Conservation (phyloP, 805 yeast species). For the Candida yuanshanica region DNA sequence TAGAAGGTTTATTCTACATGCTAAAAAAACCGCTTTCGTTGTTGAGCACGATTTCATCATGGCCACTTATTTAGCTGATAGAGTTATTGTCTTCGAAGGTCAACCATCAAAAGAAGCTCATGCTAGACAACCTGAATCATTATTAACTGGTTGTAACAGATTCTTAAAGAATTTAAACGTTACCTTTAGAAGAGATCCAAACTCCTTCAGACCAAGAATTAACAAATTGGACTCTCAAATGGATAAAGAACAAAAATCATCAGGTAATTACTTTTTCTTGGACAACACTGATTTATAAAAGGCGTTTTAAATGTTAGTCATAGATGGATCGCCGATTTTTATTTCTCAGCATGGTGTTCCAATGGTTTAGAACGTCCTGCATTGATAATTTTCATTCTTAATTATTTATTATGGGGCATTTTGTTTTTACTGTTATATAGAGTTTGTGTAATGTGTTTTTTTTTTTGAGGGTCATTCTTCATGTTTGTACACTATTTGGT, state of each 20-base stretch:
- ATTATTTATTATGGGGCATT: conserved; percentile 17
- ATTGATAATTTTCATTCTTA: conserved; percentile 11
- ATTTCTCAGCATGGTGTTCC: neutral
- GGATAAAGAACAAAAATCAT: conserved; percentile 94
- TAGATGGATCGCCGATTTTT: neutral
- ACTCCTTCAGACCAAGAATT: conserved; percentile 96
- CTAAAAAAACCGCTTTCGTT: conserved; percentile 97
- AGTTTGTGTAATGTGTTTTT: neutral
- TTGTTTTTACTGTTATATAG: conserved; percentile 14
- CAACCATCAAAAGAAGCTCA: conserved; percentile 77
- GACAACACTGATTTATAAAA: conserved; percentile 51
- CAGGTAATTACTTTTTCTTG: conserved; percentile 95
- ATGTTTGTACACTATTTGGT: neutral
- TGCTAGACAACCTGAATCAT: conserved; percentile 87
- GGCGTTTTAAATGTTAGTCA: conserved; percentile 4
- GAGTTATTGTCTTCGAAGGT: conserved; percentile 98
- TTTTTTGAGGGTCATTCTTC: neutral
- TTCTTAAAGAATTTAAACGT: conserved; percentile 96
- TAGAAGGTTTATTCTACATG: conserved; percentile 91
- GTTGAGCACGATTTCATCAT: conserved; percentile 99
- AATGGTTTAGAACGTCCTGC: neutral
- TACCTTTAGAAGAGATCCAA: conserved; percentile 99
- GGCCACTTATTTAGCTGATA: conserved; percentile 99
- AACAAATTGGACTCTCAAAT: conserved; percentile 96
- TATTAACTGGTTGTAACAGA: conserved; percentile 94